Percentiles rank a stretch among this genome's conserved stretches.
Conservation (phyloP, 2,329 filamentous ascomycete genomes). For the Aspergillus thermomutatus region DNA sequence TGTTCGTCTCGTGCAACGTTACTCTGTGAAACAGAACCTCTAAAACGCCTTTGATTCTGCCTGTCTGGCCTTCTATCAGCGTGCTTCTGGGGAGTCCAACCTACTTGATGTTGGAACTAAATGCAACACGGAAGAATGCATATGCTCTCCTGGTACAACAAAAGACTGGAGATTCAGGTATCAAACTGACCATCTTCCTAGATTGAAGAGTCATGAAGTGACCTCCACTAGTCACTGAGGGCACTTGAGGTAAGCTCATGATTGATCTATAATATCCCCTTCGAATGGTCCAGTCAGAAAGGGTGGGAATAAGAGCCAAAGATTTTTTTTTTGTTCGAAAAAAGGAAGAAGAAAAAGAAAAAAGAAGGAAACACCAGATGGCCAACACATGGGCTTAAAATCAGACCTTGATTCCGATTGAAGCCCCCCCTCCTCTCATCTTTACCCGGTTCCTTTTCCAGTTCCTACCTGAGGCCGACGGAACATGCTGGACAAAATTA, state of each 20-base stretch:
- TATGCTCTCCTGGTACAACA: slow-evolving; percentile 27
- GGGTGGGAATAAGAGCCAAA: neutral
- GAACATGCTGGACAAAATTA: slow-evolving; percentile 18
- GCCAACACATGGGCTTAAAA: slow-evolving; percentile 32
- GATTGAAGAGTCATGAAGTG: slow-evolving; percentile 5
- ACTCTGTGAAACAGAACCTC: slow-evolving; percentile 36
- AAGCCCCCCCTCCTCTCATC: slow-evolving; percentile 14
- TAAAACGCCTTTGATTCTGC: slow-evolving; percentile 25
- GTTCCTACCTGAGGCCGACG: slow-evolving; percentile 14
- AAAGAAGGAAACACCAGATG: slow-evolving; percentile 10
- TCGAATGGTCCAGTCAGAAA: slow-evolving; percentile 3
- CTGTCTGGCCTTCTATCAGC: slow-evolving; percentile 21
- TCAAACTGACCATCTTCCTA: slow-evolving; percentile 15
- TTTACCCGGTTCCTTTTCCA: slow-evolving; percentile 20
- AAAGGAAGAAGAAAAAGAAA: slow-evolving; percentile 8
- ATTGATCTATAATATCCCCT: slow-evolving; percentile 4
- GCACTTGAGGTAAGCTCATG: slow-evolving; percentile 9
- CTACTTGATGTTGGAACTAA: slow-evolving; percentile 17
- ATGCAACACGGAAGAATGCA: slow-evolving; percentile 33
- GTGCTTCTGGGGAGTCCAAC: slow-evolving; percentile 13
- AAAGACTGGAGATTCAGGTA: slow-evolving; percentile 17
- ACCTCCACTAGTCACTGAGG: slow-evolving; percentile 3
- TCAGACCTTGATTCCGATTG: slow-evolving; percentile 29
- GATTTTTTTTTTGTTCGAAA: neutral
- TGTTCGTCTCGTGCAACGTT: slow-evolving; percentile 34